phyloP scores from a whole-genome alignment of 352 stramenopile species.

The Phytophthora boehmeriae region DNA sequence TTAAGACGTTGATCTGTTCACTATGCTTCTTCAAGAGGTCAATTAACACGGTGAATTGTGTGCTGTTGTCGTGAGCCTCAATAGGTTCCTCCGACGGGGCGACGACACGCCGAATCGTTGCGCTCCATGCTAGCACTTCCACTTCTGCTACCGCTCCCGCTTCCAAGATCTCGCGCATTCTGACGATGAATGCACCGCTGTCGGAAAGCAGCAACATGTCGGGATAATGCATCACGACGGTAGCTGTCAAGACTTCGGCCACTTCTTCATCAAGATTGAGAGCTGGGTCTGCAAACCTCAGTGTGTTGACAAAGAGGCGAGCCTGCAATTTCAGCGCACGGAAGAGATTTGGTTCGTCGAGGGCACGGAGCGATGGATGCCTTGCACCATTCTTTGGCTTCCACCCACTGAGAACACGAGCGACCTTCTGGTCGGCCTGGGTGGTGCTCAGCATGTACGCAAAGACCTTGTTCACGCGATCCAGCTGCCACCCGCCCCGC shows the following conservation, averaged over 20 bases:
- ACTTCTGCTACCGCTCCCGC: not conserved
- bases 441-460: slow-evolving; percentile 17
- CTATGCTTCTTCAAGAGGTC: slow-evolving; percentile 12
- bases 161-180: slow-evolving; percentile 6
- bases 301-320: slow-evolving; percentile 2
- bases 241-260: slow-evolving; percentile 8
- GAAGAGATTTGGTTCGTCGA: not conserved
- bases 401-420: slow-evolving; percentile 6
- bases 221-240: slow-evolving; percentile 17
- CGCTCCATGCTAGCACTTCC: slow-evolving; percentile 4
- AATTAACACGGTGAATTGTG: not conserved
- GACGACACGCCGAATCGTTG: not conserved
- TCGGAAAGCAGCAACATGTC: slow-evolving; percentile 5
- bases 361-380: slow-evolving; percentile 5
- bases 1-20: slow-evolving; percentile 6
- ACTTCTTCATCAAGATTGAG: slow-evolving; percentile 12
- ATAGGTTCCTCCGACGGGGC: no score
- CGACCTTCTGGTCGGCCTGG: not conserved
- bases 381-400: slow-evolving; percentile 6
- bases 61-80: not conserved
- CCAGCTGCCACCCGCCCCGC: slow-evolving; percentile 2
- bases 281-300: not conserved
- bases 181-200: not conserved
- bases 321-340: not conserved
- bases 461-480: slow-evolving; percentile 14